phyloP scores from a whole-genome alignment of 2,329 filamentous ascomycete species.

The Trichoderma citrinoviride region DNA sequence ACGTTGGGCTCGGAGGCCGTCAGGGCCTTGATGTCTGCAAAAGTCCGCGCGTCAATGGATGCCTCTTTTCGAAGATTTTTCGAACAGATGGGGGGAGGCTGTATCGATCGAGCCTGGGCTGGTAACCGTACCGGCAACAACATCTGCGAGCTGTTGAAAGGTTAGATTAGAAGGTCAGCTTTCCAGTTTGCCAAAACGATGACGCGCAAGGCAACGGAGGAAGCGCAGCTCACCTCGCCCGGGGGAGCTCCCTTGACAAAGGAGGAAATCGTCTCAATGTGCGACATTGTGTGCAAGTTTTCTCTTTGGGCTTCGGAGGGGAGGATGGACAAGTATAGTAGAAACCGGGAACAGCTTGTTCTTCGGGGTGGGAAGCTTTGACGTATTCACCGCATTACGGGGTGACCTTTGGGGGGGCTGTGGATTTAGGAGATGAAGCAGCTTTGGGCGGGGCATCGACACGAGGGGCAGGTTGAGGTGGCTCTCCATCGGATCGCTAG shows the following conservation, averaged over 20 bases:
- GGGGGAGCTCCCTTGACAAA: conserved; percentile 94
- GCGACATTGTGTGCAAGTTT: conserved; percentile 35
- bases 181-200: conserved; percentile 6
- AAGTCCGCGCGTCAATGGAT: conserved; percentile 25
- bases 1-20: conserved; percentile 67
- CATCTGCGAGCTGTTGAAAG: conserved; percentile 69
- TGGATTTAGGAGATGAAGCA: conserved; percentile 1
- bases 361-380: neutral
- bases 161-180: conserved; percentile 31
- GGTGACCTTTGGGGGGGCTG: neutral
- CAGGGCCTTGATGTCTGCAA: conserved; percentile 81
- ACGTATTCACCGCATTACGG: conserved; percentile 17
- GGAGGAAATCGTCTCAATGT: conserved; percentile 59
- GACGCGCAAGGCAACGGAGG: conserved; percentile 20
- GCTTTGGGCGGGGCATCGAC: conserved; percentile 14
- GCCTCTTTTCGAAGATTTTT: neutral
- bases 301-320: too few relatives aligned
- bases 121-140: conserved; percentile 68
- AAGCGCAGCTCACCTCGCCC: conserved; percentile 67
- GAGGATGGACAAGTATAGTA: neutral
- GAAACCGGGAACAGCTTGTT: neutral
- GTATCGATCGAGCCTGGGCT: neutral
- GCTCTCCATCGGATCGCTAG: conserved; percentile 4
- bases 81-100: neutral
- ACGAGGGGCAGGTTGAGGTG: conserved; percentile 16